Percentiles rank a stretch among this genome's conserved stretches.
phyloP scores from a whole-genome alignment of 2,329 filamentous ascomycete genomes.

The Madurella fahalii region DNA sequence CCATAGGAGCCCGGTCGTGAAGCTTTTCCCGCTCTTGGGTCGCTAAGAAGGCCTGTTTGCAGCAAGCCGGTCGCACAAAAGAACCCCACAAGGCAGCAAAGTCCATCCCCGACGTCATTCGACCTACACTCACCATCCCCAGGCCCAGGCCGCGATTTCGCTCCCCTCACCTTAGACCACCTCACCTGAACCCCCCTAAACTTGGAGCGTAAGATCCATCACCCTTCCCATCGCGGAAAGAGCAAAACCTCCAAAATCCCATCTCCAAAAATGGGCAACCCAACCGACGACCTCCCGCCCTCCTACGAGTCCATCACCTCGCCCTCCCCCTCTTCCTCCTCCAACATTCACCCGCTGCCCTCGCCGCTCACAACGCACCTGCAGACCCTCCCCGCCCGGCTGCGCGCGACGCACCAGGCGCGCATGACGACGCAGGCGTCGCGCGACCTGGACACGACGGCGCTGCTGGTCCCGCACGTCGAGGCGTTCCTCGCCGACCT shows the following conservation, averaged over 20 bases:
- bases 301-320: constrained; percentile 24
- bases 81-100: too few species aligned
- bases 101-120: too few species aligned
- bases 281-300: constrained; percentile 21
- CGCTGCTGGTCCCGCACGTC: constrained; percentile 39
- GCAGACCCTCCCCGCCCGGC: constrained; percentile 21
- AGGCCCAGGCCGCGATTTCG: too few species aligned
- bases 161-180: too few species aligned
- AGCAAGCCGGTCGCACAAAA: too few species aligned
- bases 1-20: too few species aligned
- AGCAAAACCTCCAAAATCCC: background rate
- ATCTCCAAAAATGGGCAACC: constrained; percentile 4
- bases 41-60: too few species aligned
- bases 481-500: constrained; percentile 40
- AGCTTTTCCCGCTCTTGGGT: too few species aligned
- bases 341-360: constrained; percentile 8
- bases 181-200: too few species aligned
- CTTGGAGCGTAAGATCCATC: too few species aligned
- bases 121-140: too few species aligned
- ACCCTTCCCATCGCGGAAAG: background rate
- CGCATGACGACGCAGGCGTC: constrained; percentile 19
- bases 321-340: background rate
- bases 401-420: constrained; percentile 14
- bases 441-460: constrained; percentile 37
- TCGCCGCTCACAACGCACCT: constrained; percentile 31